A percentile compares a stretch with the other conserved stretches of the same genome.
Conservation (phyloP, 306 rosid species). For the Sindora glabra region DNA sequence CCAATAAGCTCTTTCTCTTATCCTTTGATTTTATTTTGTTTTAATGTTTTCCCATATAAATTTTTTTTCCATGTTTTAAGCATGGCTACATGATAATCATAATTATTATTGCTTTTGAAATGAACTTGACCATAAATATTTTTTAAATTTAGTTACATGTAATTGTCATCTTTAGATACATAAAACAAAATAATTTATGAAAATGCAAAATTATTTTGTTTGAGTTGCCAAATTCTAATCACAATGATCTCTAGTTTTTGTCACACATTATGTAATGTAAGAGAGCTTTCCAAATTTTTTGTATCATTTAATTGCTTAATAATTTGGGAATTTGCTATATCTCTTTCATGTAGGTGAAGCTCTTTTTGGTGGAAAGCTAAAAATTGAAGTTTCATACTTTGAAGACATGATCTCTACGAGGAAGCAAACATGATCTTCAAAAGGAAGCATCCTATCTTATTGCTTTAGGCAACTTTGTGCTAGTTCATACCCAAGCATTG, state of each 20-base stretch:
- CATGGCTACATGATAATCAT: neutral
- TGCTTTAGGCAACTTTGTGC: constrained; percentile 44
- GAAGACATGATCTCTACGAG: constrained; percentile 58
- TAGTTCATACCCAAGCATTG: constrained; percentile 66
- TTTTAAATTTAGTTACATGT: neutral
- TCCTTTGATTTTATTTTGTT: neutral
- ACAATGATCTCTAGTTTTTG: neutral
- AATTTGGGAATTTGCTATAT: constrained; percentile 4
- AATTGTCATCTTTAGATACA: neutral
- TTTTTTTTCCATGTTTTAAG: neutral
- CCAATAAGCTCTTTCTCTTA: constrained; percentile 4
- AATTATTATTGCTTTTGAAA: neutral
- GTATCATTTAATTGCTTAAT: neutral
- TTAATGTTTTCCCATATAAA: neutral
- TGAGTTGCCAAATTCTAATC: neutral
- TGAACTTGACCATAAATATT: neutral
- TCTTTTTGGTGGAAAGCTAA: constrained; percentile 50
- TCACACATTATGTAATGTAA: neutral
- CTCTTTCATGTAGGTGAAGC: constrained; percentile 36
- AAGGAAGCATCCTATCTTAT: constrained; percentile 56
- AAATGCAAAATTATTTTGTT: neutral
- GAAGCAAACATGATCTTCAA: constrained; percentile 52
- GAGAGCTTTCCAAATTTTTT: neutral
- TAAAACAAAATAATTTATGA: neutral
- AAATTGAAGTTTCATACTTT: constrained; percentile 55